phyloP scores from a whole-genome alignment of 208 protist genomes.

The Histomonas meleagridis region DNA sequence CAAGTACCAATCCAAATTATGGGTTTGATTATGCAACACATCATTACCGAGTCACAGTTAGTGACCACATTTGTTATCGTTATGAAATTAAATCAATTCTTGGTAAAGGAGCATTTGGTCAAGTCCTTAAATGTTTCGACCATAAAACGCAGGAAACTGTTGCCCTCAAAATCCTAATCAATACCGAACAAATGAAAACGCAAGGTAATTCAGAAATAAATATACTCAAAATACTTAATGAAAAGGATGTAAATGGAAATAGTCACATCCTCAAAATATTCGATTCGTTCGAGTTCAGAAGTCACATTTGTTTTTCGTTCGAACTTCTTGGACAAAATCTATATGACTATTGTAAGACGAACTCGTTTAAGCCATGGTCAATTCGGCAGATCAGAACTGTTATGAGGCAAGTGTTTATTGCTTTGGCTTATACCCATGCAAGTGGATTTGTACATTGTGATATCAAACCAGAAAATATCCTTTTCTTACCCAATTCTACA shows the following conservation, averaged over 20 bases:
- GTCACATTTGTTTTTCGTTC: constrained; percentile 52
- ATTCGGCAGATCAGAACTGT: constrained; percentile 46
- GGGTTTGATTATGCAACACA: background rate
- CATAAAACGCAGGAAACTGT: constrained; percentile 55
- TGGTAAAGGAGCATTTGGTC: constrained; percentile 73
- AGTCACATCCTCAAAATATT: constrained; percentile 40
- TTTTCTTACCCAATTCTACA: background rate
- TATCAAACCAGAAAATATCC: constrained; percentile 62
- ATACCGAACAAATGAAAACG: constrained; percentile 51
- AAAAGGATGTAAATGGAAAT: constrained; percentile 36
- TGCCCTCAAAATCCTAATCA: constrained; percentile 59
- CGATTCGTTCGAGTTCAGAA: constrained; percentile 46
- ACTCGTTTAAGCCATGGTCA: constrained; percentile 45
- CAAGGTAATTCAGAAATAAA: constrained; percentile 47
- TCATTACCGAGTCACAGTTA: background rate
- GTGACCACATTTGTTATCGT: constrained; percentile 55
- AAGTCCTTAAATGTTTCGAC: constrained; percentile 70
- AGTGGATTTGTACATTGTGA: constrained; percentile 48
- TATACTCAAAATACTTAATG: constrained; percentile 44
- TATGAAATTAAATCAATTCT: constrained; percentile 66
- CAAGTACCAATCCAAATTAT: background rate
- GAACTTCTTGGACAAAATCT: constrained; percentile 52
- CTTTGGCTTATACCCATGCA: constrained; percentile 39
- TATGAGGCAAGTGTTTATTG: constrained; percentile 46
- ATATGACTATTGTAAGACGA: constrained; percentile 48